Conservation (phyloP, 1,284 basidiomycete species). For the Singerocomus inundabilis region DNA sequence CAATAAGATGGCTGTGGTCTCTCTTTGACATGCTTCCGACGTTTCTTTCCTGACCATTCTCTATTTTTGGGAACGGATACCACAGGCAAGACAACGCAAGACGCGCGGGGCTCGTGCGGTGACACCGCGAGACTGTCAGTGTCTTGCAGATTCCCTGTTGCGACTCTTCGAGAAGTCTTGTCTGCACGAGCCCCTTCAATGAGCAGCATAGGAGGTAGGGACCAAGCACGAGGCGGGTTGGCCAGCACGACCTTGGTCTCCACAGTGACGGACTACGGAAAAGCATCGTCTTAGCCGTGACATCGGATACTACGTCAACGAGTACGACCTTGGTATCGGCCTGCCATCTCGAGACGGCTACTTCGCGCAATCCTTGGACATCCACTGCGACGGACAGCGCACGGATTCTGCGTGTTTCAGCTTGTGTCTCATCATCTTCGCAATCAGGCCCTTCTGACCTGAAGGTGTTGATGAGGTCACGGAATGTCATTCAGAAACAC, state of each 20-base stretch:
- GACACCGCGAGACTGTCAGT: conserved; percentile 8
- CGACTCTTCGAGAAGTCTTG: neutral
- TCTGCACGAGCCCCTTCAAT: conserved; percentile 18
- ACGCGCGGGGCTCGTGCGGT: conserved; percentile 25
- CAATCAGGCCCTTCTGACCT: conserved; percentile 45
- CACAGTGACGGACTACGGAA: conserved; percentile 10
- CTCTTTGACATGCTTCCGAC: conserved; percentile 17
- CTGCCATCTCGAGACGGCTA: neutral
- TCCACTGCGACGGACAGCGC: conserved; percentile 42
- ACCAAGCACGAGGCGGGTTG: neutral
- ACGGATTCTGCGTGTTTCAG: conserved; percentile 37
- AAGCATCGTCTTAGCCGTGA: neutral
- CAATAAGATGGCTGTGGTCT: conserved; percentile 28
- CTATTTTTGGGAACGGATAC: conserved; percentile 1
- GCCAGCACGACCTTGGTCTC: conserved; percentile 11
- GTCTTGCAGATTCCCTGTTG: neutral
- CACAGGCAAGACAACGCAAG: conserved; percentile 22
- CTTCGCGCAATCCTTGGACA: conserved; percentile 19
- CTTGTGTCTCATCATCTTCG: conserved; percentile 44
- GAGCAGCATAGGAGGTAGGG: conserved; percentile 22
- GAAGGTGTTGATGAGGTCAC: neutral
- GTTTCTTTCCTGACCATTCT: conserved; percentile 3
- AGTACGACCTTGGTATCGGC: conserved; percentile 16
- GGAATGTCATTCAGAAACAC: conserved; percentile 28
- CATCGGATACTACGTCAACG: neutral